Conservation (phyloP, 2,329 filamentous ascomycete species). For the Fusarium devonianum region DNA sequence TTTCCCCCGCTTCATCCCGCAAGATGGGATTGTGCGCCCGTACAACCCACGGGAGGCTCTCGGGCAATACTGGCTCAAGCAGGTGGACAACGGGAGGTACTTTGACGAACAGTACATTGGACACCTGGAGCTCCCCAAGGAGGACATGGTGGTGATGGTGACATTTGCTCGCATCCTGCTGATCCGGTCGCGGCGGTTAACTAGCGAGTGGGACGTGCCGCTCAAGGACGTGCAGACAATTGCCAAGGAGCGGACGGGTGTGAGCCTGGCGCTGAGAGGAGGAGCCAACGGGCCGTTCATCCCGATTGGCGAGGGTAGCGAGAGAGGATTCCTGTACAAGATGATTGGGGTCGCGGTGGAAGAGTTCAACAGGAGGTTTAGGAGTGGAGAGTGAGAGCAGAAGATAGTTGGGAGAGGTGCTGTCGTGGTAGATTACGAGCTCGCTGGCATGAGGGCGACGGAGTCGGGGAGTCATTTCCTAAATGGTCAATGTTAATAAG, state of each 20-base stretch:
- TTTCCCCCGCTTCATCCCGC: slow-evolving; percentile 89
- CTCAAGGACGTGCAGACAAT: slow-evolving; percentile 97
- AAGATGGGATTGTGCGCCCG: slow-evolving; percentile 91
- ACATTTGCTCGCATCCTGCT: slow-evolving; percentile 89
- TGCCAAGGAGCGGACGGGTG: slow-evolving; percentile 92
- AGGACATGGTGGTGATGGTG: slow-evolving; percentile 89
- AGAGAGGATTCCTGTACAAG: slow-evolving; percentile 67
- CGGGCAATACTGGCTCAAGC: slow-evolving; percentile 98
- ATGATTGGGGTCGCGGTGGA: slow-evolving; percentile 72
- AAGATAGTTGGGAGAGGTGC: neutral
- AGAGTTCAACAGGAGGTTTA: slow-evolving; percentile 71
- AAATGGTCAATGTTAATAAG: neutral
- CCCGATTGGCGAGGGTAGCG: slow-evolving; percentile 87
- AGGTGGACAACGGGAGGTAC: slow-evolving; percentile 95
- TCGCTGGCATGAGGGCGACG: slow-evolving; percentile 3
- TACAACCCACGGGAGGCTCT: slow-evolving; percentile 95
- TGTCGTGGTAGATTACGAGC: neutral
- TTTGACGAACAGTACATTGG: slow-evolving; percentile 98
- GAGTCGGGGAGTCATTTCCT: slow-evolving; percentile 19
- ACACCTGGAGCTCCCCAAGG: slow-evolving; percentile 87
- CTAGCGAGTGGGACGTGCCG: slow-evolving; percentile 94
- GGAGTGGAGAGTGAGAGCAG: slow-evolving; percentile 47
- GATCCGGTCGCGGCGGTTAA: slow-evolving; percentile 83
- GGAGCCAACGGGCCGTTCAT: slow-evolving; percentile 95
- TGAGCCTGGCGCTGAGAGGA: slow-evolving; percentile 87